A percentile compares a stretch with the other conserved stretches of the same genome.
phyloP scores from a whole-genome alignment of 108 stramenopile species.

The Tribonema minus region DNA sequence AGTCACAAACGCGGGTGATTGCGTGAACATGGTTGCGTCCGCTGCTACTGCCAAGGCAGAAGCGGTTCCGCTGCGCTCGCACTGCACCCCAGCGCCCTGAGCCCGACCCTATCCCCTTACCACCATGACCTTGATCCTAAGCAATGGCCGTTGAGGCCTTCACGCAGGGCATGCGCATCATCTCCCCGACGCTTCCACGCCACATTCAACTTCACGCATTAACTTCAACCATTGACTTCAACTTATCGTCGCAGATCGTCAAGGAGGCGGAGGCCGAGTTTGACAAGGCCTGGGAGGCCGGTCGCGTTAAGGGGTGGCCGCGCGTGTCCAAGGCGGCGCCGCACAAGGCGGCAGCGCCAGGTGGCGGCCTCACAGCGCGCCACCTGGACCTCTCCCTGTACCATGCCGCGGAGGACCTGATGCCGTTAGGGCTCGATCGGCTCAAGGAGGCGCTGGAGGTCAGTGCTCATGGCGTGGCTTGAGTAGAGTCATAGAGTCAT shows the following conservation, averaged over 20 bases:
- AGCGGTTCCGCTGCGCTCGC: no score
- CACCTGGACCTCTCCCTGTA: slow-evolving; percentile 4
- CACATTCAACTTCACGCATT: no score
- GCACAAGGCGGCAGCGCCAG: not conserved
- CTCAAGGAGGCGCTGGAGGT: slow-evolving; percentile 74
- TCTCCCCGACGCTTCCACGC: no score
- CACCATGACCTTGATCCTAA: no score
- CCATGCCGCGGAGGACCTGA: slow-evolving; percentile 47
- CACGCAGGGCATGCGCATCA: no score
- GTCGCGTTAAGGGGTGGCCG: slow-evolving; percentile 12
- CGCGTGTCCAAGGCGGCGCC: not conserved
- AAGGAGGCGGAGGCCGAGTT: slow-evolving; percentile 13
- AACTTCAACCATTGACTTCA: not conserved
- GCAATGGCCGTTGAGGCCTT: no score
- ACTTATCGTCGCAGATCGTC: not conserved
- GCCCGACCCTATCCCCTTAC: no score
- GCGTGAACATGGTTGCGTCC: no score
- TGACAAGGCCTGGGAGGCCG: slow-evolving; percentile 32
- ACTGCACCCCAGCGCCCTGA: no score
- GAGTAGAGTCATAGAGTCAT: not conserved
- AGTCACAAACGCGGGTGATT: no score
- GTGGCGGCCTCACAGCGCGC: not conserved
- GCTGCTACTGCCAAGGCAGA: no score
- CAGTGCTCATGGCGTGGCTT: not conserved
- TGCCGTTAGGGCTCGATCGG: slow-evolving; percentile 67